Evolutionary conservation across 306 rosid species (phyloP).

Genomic region (Rosa rugosa): DNA sequence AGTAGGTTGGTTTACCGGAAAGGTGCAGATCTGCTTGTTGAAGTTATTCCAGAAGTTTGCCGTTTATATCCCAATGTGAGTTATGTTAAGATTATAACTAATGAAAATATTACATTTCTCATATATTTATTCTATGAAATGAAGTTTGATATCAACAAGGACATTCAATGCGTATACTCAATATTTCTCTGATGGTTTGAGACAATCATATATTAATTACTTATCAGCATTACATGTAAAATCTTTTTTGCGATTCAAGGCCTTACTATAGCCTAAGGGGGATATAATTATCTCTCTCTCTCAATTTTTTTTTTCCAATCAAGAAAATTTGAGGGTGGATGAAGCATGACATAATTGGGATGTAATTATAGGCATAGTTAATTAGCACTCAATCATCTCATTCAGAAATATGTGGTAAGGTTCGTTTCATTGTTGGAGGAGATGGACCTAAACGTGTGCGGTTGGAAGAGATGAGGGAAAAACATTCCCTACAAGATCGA

Average conservation of each 20-base stretch:
- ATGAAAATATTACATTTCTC: background rate
- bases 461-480: constrained; percentile 96
- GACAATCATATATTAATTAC: background rate
- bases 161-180: background rate
- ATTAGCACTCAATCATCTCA: constrained; percentile 21
- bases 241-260: background rate
- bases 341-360: background rate
- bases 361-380: constrained; percentile 12
- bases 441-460: constrained; percentile 95
- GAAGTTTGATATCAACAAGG: background rate
- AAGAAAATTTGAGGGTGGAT: background rate
- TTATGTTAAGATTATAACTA: constrained; percentile 17
- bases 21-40: constrained; percentile 93
- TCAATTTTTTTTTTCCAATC: background rate
- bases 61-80: constrained; percentile 70
- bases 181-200: background rate
- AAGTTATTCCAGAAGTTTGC: constrained; percentile 95
- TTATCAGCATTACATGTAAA: background rate
- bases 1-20: constrained; percentile 90
- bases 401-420: constrained; percentile 48
- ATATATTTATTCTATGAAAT: background rate
- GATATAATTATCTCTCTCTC: background rate
- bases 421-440: constrained; percentile 84
- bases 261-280: background rate
- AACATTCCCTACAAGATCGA: constrained; percentile 89